A percentile compares a stretch with the other conserved stretches of the same genome.
Conservation (phyloP, 306 rosid species). For the Begonia masoniana region DNA sequence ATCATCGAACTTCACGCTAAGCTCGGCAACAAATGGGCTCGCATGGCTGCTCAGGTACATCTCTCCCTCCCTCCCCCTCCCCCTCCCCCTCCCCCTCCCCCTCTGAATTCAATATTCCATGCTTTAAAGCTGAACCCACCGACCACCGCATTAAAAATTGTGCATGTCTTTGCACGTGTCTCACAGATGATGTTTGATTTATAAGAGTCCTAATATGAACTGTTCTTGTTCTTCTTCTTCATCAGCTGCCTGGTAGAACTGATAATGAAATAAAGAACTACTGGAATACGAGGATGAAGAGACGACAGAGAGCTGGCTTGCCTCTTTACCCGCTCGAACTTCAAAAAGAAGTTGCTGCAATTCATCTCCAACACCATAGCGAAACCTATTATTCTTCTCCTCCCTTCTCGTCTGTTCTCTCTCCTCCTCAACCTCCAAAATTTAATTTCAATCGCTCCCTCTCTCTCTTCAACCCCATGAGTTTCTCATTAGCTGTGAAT, state of each 20-base stretch:
- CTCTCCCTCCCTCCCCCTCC: background rate
- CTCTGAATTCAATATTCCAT: background rate
- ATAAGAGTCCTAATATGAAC: no score
- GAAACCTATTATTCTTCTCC: slow-evolving; percentile 6
- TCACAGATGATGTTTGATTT: no score
- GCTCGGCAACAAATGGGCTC: slow-evolving; percentile 86
- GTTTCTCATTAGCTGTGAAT: slow-evolving; percentile 3
- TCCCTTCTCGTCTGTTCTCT: slow-evolving; percentile 19
- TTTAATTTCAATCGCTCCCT: background rate
- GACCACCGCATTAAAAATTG: no score
- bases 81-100: no score
- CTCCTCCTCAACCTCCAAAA: slow-evolving; percentile 16
- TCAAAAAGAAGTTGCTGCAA: slow-evolving; percentile 25
- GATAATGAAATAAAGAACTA: slow-evolving; percentile 88
- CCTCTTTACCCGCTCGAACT: slow-evolving; percentile 53
- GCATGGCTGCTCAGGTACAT: slow-evolving; percentile 71
- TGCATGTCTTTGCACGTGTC: no score
- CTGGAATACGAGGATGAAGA: slow-evolving; percentile 81
- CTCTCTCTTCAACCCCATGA: slow-evolving; percentile 14
- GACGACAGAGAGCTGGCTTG: slow-evolving; percentile 59
- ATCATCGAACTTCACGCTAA: slow-evolving; percentile 68
- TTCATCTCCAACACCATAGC: slow-evolving; percentile 10
- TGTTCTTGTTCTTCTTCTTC: slow-evolving; percentile 1
- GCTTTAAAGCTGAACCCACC: no score
- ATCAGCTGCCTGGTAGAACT: slow-evolving; percentile 77